A percentile compares a stretch with the other conserved stretches of the same genome.
phyloP scores from a whole-genome alignment of 129 eudicot species.

The Centrapalus pauciflorus region DNA sequence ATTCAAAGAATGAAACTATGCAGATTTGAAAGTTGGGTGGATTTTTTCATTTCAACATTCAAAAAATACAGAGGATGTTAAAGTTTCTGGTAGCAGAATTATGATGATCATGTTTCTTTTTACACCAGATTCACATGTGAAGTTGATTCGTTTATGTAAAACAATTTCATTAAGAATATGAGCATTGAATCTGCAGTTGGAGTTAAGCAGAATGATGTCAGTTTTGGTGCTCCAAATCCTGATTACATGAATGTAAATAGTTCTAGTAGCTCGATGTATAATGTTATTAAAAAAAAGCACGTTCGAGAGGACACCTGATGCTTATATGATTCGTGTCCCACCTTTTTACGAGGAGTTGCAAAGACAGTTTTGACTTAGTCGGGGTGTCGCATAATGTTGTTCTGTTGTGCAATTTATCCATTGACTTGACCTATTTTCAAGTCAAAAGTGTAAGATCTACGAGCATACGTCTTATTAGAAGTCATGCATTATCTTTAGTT shows the following conservation, averaged over 20 bases:
- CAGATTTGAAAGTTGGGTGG: neutral
- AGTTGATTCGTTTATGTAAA: neutral
- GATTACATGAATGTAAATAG: conserved; percentile 2
- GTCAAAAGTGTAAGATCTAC: conserved; percentile 62
- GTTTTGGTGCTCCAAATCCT: neutral
- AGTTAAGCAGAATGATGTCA: neutral
- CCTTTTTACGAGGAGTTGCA: conserved; percentile 23
- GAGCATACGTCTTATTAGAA: no score
- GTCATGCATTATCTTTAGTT: no score
- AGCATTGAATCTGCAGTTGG: no score
- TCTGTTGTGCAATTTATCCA: conserved; percentile 53
- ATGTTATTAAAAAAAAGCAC: conserved; percentile 43
- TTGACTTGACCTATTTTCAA: conserved; percentile 60
- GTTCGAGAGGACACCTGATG: conserved; percentile 20
- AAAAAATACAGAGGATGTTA: neutral
- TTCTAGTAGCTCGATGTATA: conserved; percentile 1
- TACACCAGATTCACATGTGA: neutral
- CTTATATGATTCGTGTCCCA: conserved; percentile 1
- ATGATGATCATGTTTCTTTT: neutral
- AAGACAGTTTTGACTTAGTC: conserved; percentile 20
- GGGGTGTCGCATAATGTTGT: conserved; percentile 52
- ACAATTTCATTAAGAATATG: neutral
- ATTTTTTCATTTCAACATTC: neutral
- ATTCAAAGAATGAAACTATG: neutral
- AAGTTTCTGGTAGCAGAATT: neutral